Evolutionary conservation across 306 rosid species (phyloP).

Genomic region (Gastrolobium bilobum): DNA sequence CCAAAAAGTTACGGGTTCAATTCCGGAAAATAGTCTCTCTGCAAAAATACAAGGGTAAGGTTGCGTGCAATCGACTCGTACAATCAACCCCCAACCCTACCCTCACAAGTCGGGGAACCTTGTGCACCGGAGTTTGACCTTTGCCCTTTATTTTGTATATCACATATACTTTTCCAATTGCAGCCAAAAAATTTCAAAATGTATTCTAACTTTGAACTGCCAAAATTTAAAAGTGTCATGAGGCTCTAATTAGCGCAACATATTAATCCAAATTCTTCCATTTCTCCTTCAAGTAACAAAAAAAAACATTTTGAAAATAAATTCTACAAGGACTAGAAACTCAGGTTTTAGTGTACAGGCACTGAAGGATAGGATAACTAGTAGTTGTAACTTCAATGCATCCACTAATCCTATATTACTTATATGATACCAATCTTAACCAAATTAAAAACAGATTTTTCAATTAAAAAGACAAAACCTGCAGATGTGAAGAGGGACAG

Average conservation of each 20-base stretch:
- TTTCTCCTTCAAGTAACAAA: conserved; percentile 13
- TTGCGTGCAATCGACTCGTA: too few species aligned
- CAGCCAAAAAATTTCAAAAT: neutral
- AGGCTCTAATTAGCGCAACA: conserved; percentile 17
- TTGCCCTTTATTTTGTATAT: too few species aligned
- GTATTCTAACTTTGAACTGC: conserved; percentile 11
- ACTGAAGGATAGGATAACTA: conserved; percentile 19
- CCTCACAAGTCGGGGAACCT: too few species aligned
- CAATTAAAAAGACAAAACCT: conserved; percentile 24
- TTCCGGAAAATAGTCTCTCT: too few species aligned
- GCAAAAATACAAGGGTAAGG: too few species aligned
- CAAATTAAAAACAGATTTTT: neutral
- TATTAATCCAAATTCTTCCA: conserved; percentile 15
- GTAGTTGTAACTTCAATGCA: neutral
- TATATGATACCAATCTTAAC: neutral
- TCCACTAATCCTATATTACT: neutral
- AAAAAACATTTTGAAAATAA: conserved; percentile 15
- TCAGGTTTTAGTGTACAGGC: neutral
- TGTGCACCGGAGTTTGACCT: too few species aligned
- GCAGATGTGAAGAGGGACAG: neutral
- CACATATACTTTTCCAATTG: neutral
- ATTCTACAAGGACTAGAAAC: conserved; percentile 2
- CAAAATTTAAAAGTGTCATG: conserved; percentile 1
- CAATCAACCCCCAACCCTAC: too few species aligned
- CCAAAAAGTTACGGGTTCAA: too few species aligned